Evolutionary conservation across 306 rosid genomes (phyloP), one percentile per base, ranked within the genome.

Genomic region (Vicia faba): DNA sequence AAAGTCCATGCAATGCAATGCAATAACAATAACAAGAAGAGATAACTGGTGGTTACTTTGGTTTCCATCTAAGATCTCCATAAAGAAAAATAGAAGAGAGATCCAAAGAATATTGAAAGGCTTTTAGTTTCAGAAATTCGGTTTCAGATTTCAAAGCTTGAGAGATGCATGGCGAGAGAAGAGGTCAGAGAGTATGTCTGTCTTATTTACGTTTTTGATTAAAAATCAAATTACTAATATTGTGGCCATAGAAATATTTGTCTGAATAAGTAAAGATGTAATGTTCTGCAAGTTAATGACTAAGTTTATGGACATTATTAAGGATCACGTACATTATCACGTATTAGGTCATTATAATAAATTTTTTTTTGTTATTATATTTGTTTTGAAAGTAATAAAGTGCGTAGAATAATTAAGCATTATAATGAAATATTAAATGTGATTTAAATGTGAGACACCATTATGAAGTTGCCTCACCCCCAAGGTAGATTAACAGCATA

Each of bases 91-190:
- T 46, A 69, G 43, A 26, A 31, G 56, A 61, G 35, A 46, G 46
- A 46, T 46, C 66, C 65, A 64, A 45, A 44, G 18, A 15, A 15
- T 18, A 23, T 44, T 62, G 63, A 64, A 72, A 7, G 56, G 63
- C 53, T 51, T 54, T 33, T 68, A 16, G 41, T 48, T 49, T 74
- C 75, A 57, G 51, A 63, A 62, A 13, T 12, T 67, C 51, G 66
- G 70, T 79, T 81, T 60, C 66, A 18, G 40, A 5, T 18, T 57
- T 31, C 38, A 38, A 54, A 7, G 31, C 5, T 38, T 14, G 82
- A 84, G 91, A 78, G 72, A 82, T 75, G 61, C 55, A 39, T 70
- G 86, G 79, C 91, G 70, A 75, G 70, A 80, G 83, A 88, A 85
- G 58, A 61, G 95, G 86, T 84, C 86, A 76, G 65, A 79, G 55